Evolutionary conservation across 371 early-diverging fungal genomes (phyloP).

Genomic region (Parasitella parasitica): DNA sequence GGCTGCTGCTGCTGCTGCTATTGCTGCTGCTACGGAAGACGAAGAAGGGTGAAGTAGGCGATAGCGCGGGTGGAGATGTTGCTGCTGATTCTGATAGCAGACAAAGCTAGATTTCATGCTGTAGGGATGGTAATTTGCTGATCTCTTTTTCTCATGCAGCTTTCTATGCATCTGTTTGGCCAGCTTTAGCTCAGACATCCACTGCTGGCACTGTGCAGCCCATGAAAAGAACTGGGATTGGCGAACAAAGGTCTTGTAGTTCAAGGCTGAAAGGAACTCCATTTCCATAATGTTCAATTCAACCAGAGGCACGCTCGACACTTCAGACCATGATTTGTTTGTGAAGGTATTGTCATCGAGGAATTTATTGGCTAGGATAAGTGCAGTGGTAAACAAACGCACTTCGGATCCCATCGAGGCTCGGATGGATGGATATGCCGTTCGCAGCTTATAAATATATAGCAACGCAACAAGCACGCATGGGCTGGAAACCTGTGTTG

Average conservation of each 20-base stretch:
- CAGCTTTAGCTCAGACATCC: constrained; percentile 16
- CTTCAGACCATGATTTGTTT: constrained; percentile 71
- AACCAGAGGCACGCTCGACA: constrained; percentile 55
- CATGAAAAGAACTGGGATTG: constrained; percentile 32
- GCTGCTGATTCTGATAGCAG: background rate
- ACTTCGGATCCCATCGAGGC: constrained; percentile 55
- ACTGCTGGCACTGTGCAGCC: constrained; percentile 33
- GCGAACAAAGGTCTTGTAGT: constrained; percentile 38
- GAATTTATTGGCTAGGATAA: constrained; percentile 63
- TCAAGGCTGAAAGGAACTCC: constrained; percentile 64
- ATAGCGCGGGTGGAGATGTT: background rate
- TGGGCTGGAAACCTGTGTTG: constrained; percentile 34
- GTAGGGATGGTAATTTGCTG: background rate
- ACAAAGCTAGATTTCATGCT: background rate
- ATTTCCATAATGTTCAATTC: constrained; percentile 73
- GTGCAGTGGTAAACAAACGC: constrained; percentile 60
- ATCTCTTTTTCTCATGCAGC: background rate
- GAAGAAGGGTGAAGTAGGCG: background rate
- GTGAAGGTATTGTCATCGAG: constrained; percentile 71
- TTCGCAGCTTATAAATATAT: constrained; percentile 36
- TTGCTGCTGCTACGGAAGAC: background rate
- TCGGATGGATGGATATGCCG: constrained; percentile 33
- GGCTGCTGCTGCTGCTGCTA: background rate
- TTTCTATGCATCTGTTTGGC: background rate
- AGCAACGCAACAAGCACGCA: constrained; percentile 36